Conservation (phyloP, 352 stramenopile species). For the Pythium brassicae region DNA sequence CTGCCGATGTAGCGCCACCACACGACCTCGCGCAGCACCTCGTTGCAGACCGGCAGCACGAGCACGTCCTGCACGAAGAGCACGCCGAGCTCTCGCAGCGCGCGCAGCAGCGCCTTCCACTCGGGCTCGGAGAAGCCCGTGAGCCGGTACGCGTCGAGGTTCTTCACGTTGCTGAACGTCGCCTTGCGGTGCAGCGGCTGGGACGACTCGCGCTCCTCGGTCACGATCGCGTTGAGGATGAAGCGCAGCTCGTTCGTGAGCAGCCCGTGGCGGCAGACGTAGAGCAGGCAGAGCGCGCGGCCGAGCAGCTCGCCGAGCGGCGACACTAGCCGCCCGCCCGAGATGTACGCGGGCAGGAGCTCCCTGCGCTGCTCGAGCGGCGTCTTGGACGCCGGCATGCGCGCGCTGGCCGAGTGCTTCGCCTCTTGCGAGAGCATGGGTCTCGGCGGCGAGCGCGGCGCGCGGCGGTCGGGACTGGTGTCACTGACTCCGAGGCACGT, state of each 20-base stretch:
- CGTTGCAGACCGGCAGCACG: slow-evolving; percentile 84
- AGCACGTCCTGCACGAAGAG: slow-evolving; percentile 85
- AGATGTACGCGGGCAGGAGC: slow-evolving; percentile 52
- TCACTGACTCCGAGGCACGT: not conserved
- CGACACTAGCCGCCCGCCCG: slow-evolving; percentile 41
- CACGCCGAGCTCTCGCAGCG: slow-evolving; percentile 63
- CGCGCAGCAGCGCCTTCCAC: slow-evolving; percentile 71
- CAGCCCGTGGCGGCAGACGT: slow-evolving; percentile 87
- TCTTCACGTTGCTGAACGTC: slow-evolving; percentile 27
- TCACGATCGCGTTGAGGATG: slow-evolving; percentile 60
- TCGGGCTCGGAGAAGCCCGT: slow-evolving; percentile 61
- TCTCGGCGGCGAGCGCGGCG: not conserved
- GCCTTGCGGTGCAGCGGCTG: slow-evolving; percentile 20
- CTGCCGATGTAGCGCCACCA: slow-evolving; percentile 84
- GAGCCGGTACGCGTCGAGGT: slow-evolving; percentile 18
- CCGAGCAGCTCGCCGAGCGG: slow-evolving; percentile 72
- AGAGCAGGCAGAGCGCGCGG: slow-evolving; percentile 79
- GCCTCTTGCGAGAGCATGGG: not conserved
- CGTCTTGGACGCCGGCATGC: not conserved
- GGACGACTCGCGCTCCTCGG: slow-evolving; percentile 27
- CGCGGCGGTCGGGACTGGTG: not conserved
- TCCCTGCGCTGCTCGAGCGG: slow-evolving; percentile 1
- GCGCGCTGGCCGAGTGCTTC: slow-evolving; percentile 2
- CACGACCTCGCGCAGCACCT: slow-evolving; percentile 84
- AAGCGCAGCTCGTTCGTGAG: slow-evolving; percentile 84